Percentiles rank a stretch among this genome's conserved stretches.
These are phyloP conservation scores for Tranzscheliella williamsii DNA, from an alignment of 1,284 basidiomycete species.

Conservation along the genomic window DNA sequence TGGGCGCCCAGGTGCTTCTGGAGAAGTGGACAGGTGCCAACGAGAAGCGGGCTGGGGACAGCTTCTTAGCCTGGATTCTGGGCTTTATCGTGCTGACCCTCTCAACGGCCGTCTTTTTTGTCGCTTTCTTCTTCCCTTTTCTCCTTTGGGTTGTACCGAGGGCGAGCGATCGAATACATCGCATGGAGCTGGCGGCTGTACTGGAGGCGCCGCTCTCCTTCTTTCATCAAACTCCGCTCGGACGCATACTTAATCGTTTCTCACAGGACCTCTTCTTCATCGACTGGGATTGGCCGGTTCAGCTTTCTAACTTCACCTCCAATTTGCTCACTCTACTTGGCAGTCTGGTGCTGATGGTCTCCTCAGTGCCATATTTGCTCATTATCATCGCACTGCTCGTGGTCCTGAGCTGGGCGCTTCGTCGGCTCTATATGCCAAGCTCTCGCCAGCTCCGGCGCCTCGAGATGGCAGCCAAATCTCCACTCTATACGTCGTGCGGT, in stretches of 20 bases:
- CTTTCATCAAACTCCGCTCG: conserved; percentile 15
- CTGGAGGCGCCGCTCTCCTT: conserved; percentile 6
- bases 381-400: conserved; percentile 4
- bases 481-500: conserved; percentile 22
- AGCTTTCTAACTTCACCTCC: conserved; percentile 3
- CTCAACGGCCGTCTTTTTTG: background rate
- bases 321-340: conserved; percentile 3
- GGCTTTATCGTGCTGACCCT: background rate
- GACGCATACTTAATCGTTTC: conserved; percentile 37
- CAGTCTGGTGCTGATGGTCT: conserved; percentile 10
- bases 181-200: background rate
- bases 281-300: conserved; percentile 19
- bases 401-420: conserved; percentile 4
- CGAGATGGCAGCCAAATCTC: conserved; percentile 32
- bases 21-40: background rate
- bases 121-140: background rate
- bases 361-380: conserved; percentile 16
- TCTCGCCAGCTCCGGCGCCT: conserved; percentile 30
- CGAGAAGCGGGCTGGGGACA: background rate
- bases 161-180: background rate
- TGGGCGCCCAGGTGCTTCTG: background rate
- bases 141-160: background rate
- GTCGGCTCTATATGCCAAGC: conserved; percentile 24
- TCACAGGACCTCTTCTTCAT: conserved; percentile 36
- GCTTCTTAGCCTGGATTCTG: background rate